Conservation (phyloP, 2,329 filamentous ascomycete genomes). For the Aspergillus sp. region DNA sequence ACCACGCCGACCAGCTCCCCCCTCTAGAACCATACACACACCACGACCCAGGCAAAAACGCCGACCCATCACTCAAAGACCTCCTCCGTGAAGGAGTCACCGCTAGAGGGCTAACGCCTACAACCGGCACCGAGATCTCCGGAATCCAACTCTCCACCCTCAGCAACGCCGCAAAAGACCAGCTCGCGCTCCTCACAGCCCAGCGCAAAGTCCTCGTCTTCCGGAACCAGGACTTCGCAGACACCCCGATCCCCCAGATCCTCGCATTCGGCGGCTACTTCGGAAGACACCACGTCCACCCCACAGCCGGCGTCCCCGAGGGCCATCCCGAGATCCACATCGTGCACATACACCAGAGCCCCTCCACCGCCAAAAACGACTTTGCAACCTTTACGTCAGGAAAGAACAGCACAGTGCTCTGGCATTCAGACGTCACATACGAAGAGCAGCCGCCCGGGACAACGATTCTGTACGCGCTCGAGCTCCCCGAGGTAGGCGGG, state of each 20-base stretch:
- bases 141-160: conserved; percentile 33
- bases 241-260: conserved; percentile 67
- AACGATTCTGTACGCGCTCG: conserved; percentile 81
- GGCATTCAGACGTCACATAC: conserved; percentile 85
- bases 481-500: conserved; percentile 73
- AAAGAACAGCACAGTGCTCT: conserved; percentile 74
- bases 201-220: conserved; percentile 35
- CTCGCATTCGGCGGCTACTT: conserved; percentile 73
- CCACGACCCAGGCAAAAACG: conserved; percentile 40
- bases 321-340: conserved; percentile 72
- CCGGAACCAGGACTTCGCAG: conserved; percentile 63
- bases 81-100: conserved; percentile 28
- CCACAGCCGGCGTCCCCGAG: conserved; percentile 70
- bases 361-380: conserved; percentile 55
- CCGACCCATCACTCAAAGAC: conserved; percentile 45
- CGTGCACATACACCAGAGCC: conserved; percentile 64
- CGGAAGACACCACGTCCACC: conserved; percentile 78
- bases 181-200: conserved; percentile 34
- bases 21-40: conserved; percentile 44
- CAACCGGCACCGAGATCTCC: conserved; percentile 35
- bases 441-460: conserved; percentile 86
- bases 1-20: conserved; percentile 33
- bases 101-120: conserved; percentile 30
- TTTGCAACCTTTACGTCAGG: conserved; percentile 62
- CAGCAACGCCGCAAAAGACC: conserved; percentile 28